Base-by-base conservation (phyloP, 2,329 filamentous ascomycete genomes). In the Aspergillus fijiensis region DNA sequence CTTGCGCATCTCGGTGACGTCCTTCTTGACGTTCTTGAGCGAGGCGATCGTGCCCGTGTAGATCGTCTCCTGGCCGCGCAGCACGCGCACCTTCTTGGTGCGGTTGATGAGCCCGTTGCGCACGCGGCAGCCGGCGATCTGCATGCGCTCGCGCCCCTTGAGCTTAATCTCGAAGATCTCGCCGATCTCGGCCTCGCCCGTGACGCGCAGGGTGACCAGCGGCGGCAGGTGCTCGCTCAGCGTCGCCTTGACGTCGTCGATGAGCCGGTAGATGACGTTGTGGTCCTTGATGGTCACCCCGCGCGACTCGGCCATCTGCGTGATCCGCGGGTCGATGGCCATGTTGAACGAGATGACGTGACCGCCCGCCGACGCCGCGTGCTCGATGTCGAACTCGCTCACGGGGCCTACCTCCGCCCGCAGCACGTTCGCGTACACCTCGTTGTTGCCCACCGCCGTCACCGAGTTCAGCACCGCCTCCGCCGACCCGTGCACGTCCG, bases 11-110 rank as follows among this genome's bases (percentile, higher is more conserved):
- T 96, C 91, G 50, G 82, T 81, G 31, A 95, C 90, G 65, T 97
- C 91, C 74, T 96, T 96, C 83, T 98, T 97, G 74, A 90, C 87
- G 70, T 96, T 90, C 79, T 95, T 97, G 60, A 99, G 85, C 1
- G 91, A 91, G 19, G 86, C 84, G 49, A 98, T 85, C 55, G 83
- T 84, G 96, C 94, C 94, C 74, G 96, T 89, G 72, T 89, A 95
- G 11, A 98, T 72, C 55, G 87, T 84, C 69, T 92, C 82, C 51
- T 88, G 87, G 16, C 81, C 79, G 63, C 94, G 84, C 63, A 92
- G 71, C 4, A 99, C 88, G 64, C 89, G 86, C 58, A 92, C 89
- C 72, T 85, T 85, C 21, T 81, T 81, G 1, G 82, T 82, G 67
- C 82, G 86, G 62, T 80, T 83, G 42, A 99, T 82, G 23, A 84